Evolutionary conservation across 2,329 filamentous ascomycete genomes (phyloP).

Genomic region (Penicillium sp.): DNA sequence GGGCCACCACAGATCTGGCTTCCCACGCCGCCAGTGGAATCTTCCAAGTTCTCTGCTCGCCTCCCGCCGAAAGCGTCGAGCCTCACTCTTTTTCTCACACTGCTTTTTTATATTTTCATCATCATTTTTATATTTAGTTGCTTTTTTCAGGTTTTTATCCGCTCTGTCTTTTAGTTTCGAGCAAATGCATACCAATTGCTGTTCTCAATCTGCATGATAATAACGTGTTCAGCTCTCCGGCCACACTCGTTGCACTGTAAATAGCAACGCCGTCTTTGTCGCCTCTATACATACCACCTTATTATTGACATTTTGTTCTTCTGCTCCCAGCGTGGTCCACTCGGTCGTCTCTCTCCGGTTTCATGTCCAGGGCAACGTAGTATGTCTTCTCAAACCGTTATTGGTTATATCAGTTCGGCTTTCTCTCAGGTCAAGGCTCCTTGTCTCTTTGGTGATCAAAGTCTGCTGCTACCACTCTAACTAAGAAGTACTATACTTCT

Average conservation of each 20-base stretch:
- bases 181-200: constrained; percentile 12
- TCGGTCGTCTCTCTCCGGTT: constrained; percentile 2
- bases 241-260: constrained; percentile 10
- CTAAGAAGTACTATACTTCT: not conserved
- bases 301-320: not conserved
- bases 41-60: not conserved
- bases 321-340: not conserved
- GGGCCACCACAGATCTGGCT: constrained; percentile 14
- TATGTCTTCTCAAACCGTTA: constrained; percentile 16
- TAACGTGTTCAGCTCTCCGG: not conserved
- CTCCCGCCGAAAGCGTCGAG: not conserved
- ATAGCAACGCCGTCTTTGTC: constrained; percentile 8
- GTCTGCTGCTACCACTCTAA: not conserved
- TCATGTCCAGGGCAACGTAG: constrained; percentile 12
- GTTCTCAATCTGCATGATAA: constrained; percentile 5
- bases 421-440: constrained; percentile 3
- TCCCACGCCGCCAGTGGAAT: not conserved
- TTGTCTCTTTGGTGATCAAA: constrained; percentile 6
- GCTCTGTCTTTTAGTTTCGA: not conserved
- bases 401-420: constrained; percentile 22
- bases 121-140: constrained; percentile 4
- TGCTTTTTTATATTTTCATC: not conserved
- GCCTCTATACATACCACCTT: not conserved
- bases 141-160: constrained; percentile 8
- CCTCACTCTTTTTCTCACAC: constrained; percentile 11